phyloP scores from a whole-genome alignment of 305 asterid species.

The Euphrasia arctica region DNA sequence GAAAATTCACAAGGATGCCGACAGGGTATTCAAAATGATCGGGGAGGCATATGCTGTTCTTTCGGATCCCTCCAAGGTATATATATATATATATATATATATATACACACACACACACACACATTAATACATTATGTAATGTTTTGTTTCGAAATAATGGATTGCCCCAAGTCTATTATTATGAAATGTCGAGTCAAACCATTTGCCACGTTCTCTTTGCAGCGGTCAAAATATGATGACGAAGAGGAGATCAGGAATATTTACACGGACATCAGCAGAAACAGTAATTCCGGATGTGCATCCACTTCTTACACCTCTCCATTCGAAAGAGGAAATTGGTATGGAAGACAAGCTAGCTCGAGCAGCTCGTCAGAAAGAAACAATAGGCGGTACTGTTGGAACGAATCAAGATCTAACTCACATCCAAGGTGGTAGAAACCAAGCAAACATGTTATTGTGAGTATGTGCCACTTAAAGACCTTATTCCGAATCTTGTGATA shows the following conservation, averaged over 20 bases:
- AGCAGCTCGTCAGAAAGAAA: slow-evolving; percentile 47
- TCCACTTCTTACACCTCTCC: slow-evolving; percentile 66
- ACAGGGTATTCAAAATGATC: slow-evolving; percentile 79
- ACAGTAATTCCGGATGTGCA: slow-evolving; percentile 37
- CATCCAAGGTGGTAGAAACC: slow-evolving; percentile 41
- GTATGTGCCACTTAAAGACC: neutral
- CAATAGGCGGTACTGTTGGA: slow-evolving; percentile 52
- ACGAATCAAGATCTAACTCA: slow-evolving; percentile 41
- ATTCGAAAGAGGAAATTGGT: slow-evolving; percentile 39
- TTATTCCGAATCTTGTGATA: neutral
- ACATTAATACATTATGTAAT: no score
- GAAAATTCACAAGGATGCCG: slow-evolving; percentile 82
- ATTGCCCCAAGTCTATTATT: no score
- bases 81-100: neutral
- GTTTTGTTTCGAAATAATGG: no score
- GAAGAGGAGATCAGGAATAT: slow-evolving; percentile 60
- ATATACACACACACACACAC: no score
- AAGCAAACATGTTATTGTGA: slow-evolving; percentile 10
- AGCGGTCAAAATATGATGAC: slow-evolving; percentile 62
- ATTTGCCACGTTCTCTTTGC: slow-evolving; percentile 23
- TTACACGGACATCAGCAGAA: slow-evolving; percentile 38
- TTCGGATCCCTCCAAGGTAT: slow-evolving; percentile 81
- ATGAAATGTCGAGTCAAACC: no score
- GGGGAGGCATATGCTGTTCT: slow-evolving; percentile 95
- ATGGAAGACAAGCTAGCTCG: slow-evolving; percentile 45